Evolutionary conservation across 202 grass and related monocot species (phyloP), one percentile per base, ranked within the genome.

Genomic region (Saccharum hybrid): DNA sequence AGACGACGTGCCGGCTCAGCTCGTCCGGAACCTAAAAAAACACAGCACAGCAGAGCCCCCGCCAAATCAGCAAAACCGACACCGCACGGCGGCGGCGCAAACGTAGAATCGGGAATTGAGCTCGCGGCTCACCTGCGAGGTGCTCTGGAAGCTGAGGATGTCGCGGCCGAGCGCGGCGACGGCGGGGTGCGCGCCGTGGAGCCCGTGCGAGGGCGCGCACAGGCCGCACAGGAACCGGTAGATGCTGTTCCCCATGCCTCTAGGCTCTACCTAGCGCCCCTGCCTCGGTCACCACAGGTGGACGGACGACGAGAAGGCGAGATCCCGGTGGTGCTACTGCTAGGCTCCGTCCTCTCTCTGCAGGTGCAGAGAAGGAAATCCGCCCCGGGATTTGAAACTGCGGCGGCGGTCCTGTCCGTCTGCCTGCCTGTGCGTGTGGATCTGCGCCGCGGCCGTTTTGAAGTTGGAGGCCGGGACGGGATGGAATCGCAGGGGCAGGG

Each of bases 181-280:
- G 81, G 73, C 63, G 49, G 84, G 67, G 88, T 90, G 62, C 45
- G 62, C 83, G 74, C 88, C 88, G 68, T 63, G 79, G 21, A 85
- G 88, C 13, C 22, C 74, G 6, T 72, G 83, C 83, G 11, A 30
- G 1, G 66, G 74, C 52, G 67, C 37, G 83, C 71, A 87, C 67
- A 87, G 74, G 33, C 89, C 91, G 60, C 91, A 90, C 64, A 98
- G 22, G 83, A 91, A 86, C 60, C 65, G 74, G 74, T 87, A 84
- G 30, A 98, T 94, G 78, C 87, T 85, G 88, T 98, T 98, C 63
- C 96, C 93, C 96, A 98, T 98, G 80, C 36, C 19, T 30, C 15
- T 52, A 52, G 1, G 31, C 68, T 45, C 41, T 15, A 4, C 26
- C 23, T 16, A 15, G 28, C 68, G 66, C 19, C 11, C 10, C 19